These are phyloP conservation scores for Mucor sp. DNA, from an alignment of 371 early-diverging fungal species.

Conservation along the genomic window DNA sequence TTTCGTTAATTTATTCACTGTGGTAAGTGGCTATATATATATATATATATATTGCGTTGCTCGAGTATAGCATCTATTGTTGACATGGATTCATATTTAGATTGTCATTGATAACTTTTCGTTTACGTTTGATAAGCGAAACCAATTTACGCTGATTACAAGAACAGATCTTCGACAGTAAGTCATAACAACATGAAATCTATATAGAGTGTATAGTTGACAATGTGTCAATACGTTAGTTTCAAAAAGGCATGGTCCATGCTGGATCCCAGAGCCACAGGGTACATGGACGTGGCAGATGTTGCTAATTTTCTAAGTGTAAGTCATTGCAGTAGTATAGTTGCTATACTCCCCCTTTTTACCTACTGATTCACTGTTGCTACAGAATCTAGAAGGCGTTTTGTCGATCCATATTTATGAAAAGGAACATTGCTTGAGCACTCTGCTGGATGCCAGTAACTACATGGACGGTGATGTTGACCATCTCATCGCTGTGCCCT, in stretches of 20 bases:
- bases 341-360: too few species aligned
- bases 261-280: constrained; percentile 53
- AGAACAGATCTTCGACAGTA: constrained; percentile 49
- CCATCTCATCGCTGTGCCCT: constrained; percentile 22
- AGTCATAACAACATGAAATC: background rate
- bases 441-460: constrained; percentile 33
- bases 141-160: constrained; percentile 51
- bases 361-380: too few species aligned
- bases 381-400: constrained; percentile 43
- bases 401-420: constrained; percentile 48
- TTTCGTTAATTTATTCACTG: constrained; percentile 56
- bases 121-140: constrained; percentile 55
- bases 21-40: too few species aligned
- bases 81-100: constrained; percentile 8
- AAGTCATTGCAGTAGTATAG: background rate
- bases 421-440: constrained; percentile 33
- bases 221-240: constrained; percentile 24
- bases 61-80: background rate
- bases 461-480: constrained; percentile 23
- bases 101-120: constrained; percentile 60
- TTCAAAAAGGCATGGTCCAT: constrained; percentile 53
- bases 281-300: constrained; percentile 43
- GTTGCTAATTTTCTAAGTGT: constrained; percentile 47
- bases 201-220: background rate
- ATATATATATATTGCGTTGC: too few species aligned